Percentiles rank a stretch among this genome's conserved stretches.
These are phyloP conservation scores for Penicillium arizonense DNA, from an alignment of 495 filamentous ascomycete species.

Conservation along the genomic window DNA sequence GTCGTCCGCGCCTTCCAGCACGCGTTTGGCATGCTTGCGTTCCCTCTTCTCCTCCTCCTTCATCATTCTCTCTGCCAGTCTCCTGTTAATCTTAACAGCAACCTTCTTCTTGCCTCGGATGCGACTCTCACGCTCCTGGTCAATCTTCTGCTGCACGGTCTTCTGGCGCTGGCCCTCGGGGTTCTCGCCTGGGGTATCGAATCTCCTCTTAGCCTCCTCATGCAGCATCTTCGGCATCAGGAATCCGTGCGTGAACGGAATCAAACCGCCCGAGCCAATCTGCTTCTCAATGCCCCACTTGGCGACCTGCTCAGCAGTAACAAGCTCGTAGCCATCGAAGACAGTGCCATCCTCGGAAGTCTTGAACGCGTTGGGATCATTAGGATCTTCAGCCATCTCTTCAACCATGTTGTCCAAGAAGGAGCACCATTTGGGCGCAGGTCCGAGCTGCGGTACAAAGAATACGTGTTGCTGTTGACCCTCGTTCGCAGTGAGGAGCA, in stretches of 20 bases:
- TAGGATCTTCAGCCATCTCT: slow-evolving; percentile 86
- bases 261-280: slow-evolving; percentile 34
- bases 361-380: slow-evolving; percentile 65
- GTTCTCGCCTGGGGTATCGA: slow-evolving; percentile 74
- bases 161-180: background rate
- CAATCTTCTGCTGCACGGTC: slow-evolving; percentile 78
- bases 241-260: slow-evolving; percentile 83
- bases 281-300: slow-evolving; percentile 1
- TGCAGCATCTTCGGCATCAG: slow-evolving; percentile 51
- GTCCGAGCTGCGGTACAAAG: slow-evolving; percentile 91
- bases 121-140: slow-evolving; percentile 87
- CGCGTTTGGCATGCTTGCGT: slow-evolving; percentile 57
- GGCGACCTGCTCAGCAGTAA: slow-evolving; percentile 75
- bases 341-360: slow-evolving; percentile 60
- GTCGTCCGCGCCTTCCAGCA: slow-evolving; percentile 56
- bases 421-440: slow-evolving; percentile 91
- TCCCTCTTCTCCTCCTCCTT: slow-evolving; percentile 78
- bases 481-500: slow-evolving; percentile 95
- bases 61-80: slow-evolving; percentile 78
- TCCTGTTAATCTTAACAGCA: slow-evolving; percentile 84
- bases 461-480: slow-evolving; percentile 89
- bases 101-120: slow-evolving; percentile 93
- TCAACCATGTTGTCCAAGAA: slow-evolving; percentile 97
- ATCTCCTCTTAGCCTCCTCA: slow-evolving; percentile 70
- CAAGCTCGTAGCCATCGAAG: slow-evolving; percentile 98